Conservation (phyloP, 2,329 filamentous ascomycete species). For the Colletotrichum liriopes region DNA sequence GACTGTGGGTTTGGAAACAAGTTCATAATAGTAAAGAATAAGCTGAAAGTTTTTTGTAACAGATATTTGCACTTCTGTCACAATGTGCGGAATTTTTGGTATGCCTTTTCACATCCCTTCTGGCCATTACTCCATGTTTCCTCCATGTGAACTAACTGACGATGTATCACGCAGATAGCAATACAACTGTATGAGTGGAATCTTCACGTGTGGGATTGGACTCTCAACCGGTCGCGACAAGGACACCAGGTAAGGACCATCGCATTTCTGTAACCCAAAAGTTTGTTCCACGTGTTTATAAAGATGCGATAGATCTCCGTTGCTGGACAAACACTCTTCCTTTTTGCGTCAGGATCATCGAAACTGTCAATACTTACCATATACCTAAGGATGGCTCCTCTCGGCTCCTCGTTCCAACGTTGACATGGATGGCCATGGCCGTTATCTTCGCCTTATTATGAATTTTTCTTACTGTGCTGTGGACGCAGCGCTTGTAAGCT, state of each 20-base stretch:
- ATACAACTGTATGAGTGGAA: constrained; percentile 56
- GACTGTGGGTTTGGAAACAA: constrained; percentile 46
- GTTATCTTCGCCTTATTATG: constrained; percentile 50
- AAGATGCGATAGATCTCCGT: constrained; percentile 53
- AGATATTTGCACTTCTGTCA: constrained; percentile 55
- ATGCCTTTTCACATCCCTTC: not conserved
- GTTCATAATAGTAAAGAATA: not conserved
- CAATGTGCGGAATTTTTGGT: constrained; percentile 52
- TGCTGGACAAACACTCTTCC: constrained; percentile 57
- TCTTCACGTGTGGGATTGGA: constrained; percentile 57
- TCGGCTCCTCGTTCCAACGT: constrained; percentile 51
- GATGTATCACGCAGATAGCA: constrained; percentile 36
- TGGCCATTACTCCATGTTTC: too few relatives aligned
- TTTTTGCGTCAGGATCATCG: constrained; percentile 55
- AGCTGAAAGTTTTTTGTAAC: not conserved
- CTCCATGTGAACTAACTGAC: not conserved
- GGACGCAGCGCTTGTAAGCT: constrained; percentile 56
- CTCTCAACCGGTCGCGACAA: constrained; percentile 46
- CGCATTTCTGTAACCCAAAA: not conserved
- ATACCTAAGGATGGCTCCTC: constrained; percentile 58
- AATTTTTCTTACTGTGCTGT: constrained; percentile 54
- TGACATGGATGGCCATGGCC: constrained; percentile 49
- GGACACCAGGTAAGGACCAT: constrained; percentile 44
- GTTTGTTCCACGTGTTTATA: not conserved
- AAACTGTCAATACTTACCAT: constrained; percentile 59